Conservation (phyloP, 371 early-diverging fungal species). For the Mucor circinelloides region DNA sequence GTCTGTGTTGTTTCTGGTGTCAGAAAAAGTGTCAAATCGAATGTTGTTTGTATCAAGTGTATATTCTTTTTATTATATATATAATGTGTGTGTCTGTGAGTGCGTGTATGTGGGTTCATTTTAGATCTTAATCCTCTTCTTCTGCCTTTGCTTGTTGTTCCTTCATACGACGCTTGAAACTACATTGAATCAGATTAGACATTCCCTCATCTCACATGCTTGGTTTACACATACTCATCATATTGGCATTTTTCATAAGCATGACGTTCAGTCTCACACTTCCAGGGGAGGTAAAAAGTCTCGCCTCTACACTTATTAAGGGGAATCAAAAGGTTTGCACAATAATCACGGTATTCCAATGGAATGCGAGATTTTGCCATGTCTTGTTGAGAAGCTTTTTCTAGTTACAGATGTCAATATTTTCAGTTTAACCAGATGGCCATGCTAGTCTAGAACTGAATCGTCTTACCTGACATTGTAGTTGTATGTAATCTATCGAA, state of each 20-base stretch:
- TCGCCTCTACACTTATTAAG: slow-evolving; percentile 91
- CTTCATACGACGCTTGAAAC: slow-evolving; percentile 37
- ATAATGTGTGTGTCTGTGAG: too few relatives aligned
- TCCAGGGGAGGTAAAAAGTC: slow-evolving; percentile 89
- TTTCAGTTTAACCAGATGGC: background rate
- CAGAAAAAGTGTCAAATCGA: background rate
- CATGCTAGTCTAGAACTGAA: background rate
- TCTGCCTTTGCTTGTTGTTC: slow-evolving; percentile 32
- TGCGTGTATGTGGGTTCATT: background rate
- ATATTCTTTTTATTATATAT: slow-evolving; percentile 5
- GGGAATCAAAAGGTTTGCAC: slow-evolving; percentile 87
- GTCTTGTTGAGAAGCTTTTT: slow-evolving; percentile 84
- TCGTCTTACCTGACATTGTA: background rate
- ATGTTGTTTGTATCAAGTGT: slow-evolving; percentile 2
- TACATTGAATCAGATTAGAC: slow-evolving; percentile 2
- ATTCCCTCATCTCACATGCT: background rate
- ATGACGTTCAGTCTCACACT: slow-evolving; percentile 89
- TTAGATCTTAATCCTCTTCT: slow-evolving; percentile 20
- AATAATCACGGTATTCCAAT: slow-evolving; percentile 90
- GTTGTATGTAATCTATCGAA: background rate
- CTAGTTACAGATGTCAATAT: slow-evolving; percentile 27
- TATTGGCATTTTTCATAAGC: slow-evolving; percentile 95
- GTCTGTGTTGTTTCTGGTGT: background rate
- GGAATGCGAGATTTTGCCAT: slow-evolving; percentile 87
- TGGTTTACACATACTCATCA: slow-evolving; percentile 81